These are phyloP conservation scores for Annulohypoxylon truncatum DNA, from an alignment of 2,329 filamentous ascomycete species.

Conservation along the genomic window DNA sequence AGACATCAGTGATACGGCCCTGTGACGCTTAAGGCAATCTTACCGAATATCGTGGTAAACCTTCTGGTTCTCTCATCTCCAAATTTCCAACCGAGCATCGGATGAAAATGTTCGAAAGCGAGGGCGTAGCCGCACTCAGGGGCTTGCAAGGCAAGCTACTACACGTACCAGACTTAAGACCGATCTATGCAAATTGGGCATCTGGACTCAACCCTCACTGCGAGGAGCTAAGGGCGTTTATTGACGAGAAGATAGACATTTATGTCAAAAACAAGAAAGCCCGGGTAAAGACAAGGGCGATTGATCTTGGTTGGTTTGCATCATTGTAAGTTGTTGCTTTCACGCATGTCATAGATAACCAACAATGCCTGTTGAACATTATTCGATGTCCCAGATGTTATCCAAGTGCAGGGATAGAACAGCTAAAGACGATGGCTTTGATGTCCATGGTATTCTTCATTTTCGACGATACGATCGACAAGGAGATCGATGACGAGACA, in stretches of 20 bases:
- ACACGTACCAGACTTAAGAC: slow-evolving; percentile 36
- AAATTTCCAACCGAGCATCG: neutral
- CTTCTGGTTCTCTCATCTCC: neutral
- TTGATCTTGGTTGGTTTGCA: slow-evolving; percentile 38
- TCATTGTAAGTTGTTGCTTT: slow-evolving; percentile 28
- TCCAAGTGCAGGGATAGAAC: slow-evolving; percentile 33
- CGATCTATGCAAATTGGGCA: slow-evolving; percentile 34
- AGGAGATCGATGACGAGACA: slow-evolving; percentile 33
- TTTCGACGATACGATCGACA: slow-evolving; percentile 41
- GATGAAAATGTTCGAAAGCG: slow-evolving; percentile 10
- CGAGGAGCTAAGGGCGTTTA: slow-evolving; percentile 21
- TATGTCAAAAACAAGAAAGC: slow-evolving; percentile 31
- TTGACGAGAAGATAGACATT: slow-evolving; percentile 35
- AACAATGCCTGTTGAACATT: neutral
- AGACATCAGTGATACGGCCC: neutral
- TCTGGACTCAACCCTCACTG: slow-evolving; percentile 32
- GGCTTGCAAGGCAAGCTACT: slow-evolving; percentile 23
- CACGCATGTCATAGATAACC: neutral
- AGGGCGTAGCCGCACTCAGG: slow-evolving; percentile 14
- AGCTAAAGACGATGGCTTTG: slow-evolving; percentile 37
- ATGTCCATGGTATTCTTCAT: slow-evolving; percentile 39
- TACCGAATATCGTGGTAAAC: neutral
- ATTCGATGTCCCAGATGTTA: slow-evolving; percentile 25
- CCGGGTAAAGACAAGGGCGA: slow-evolving; percentile 30
- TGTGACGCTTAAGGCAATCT: neutral